phyloP scores from a whole-genome alignment of 495 filamentous ascomycete species.

The Podospora tetraspora region DNA sequence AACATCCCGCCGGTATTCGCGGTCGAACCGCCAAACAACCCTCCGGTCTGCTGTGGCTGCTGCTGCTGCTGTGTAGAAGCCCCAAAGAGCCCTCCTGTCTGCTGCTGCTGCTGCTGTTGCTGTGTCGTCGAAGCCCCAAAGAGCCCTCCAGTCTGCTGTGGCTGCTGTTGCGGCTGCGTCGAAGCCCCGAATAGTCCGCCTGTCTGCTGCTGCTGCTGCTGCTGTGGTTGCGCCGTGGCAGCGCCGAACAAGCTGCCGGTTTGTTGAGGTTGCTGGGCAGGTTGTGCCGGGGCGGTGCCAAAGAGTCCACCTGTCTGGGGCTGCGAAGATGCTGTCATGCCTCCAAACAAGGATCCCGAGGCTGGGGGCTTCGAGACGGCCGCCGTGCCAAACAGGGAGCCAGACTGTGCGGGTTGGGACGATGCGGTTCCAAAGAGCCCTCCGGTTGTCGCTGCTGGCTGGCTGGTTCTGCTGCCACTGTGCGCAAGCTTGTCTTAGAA shows the following conservation, averaged over 20 bases:
- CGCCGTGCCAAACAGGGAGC: conserved; percentile 50
- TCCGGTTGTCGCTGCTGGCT: conserved; percentile 39
- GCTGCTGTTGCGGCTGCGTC: conserved; percentile 25
- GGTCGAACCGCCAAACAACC: conserved; percentile 30
- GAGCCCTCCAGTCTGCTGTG: conserved; percentile 22
- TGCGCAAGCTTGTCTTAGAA: conserved; percentile 8
- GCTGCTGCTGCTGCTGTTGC: conserved; percentile 19
- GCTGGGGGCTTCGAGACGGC: conserved; percentile 22
- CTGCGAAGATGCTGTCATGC: conserved; percentile 16
- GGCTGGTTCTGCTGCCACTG: conserved; percentile 38
- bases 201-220: conserved; percentile 28
- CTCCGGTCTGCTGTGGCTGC: conserved; percentile 14
- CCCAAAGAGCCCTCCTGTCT: conserved; percentile 23
- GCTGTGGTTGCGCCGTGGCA: conserved; percentile 14
- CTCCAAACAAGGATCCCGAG: conserved; percentile 22
- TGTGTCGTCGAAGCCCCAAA: conserved; percentile 21
- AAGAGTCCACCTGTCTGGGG: conserved; percentile 29
- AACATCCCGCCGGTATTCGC: conserved; percentile 43
- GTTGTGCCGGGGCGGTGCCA: conserved; percentile 16
- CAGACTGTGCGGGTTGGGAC: conserved; percentile 31
- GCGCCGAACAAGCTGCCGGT: conserved; percentile 16
- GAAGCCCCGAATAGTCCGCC: conserved; percentile 29
- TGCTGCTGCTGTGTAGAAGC: conserved; percentile 16
- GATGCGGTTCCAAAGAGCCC: conserved; percentile 44
- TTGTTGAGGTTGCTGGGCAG: conserved; percentile 16